A percentile compares a stretch with the other conserved stretches of the same genome.
Conservation (phyloP, 2,329 filamentous ascomycete genomes). For the Bipolaris sorokiniana region DNA sequence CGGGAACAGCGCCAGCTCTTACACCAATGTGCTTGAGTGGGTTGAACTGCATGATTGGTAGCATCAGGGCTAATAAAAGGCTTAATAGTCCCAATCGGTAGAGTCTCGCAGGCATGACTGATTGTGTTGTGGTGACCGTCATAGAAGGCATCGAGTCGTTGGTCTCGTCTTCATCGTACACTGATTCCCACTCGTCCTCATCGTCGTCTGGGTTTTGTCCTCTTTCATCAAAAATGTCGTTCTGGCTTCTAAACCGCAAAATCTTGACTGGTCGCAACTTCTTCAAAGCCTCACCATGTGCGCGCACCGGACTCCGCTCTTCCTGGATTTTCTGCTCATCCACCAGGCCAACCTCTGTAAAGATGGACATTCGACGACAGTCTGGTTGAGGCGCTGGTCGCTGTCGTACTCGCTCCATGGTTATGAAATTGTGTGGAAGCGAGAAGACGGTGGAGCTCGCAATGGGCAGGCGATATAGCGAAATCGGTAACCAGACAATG, state of each 20-base stretch:
- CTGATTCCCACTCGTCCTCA: constrained; percentile 38
- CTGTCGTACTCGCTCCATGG: constrained; percentile 38
- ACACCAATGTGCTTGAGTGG: constrained; percentile 36
- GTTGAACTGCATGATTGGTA: constrained; percentile 42
- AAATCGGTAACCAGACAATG: not conserved
- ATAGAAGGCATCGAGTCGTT: constrained; percentile 10
- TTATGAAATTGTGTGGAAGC: not conserved
- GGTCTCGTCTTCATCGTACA: constrained; percentile 33
- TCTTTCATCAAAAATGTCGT: constrained; percentile 33
- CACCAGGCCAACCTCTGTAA: constrained; percentile 47
- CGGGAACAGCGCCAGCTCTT: constrained; percentile 34
- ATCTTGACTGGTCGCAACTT: constrained; percentile 35
- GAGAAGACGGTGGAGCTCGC: not conserved
- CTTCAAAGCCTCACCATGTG: constrained; percentile 26
- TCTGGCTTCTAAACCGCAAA: constrained; percentile 43
- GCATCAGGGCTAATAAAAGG: constrained; percentile 40
- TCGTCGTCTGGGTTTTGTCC: constrained; percentile 15
- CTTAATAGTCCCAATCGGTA: constrained; percentile 40
- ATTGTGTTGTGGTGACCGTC: constrained; percentile 7
- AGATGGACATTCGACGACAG: constrained; percentile 42
- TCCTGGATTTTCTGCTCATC: constrained; percentile 40
- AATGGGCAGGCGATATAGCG: constrained; percentile 19
- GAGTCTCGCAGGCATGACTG: constrained; percentile 26
- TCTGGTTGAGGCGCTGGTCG: constrained; percentile 28
- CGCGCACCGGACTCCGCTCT: constrained; percentile 40